These are phyloP conservation scores for Coelastrella sp. DNA, from an alignment of 139 green algal genomes.

Conservation along the genomic window DNA sequence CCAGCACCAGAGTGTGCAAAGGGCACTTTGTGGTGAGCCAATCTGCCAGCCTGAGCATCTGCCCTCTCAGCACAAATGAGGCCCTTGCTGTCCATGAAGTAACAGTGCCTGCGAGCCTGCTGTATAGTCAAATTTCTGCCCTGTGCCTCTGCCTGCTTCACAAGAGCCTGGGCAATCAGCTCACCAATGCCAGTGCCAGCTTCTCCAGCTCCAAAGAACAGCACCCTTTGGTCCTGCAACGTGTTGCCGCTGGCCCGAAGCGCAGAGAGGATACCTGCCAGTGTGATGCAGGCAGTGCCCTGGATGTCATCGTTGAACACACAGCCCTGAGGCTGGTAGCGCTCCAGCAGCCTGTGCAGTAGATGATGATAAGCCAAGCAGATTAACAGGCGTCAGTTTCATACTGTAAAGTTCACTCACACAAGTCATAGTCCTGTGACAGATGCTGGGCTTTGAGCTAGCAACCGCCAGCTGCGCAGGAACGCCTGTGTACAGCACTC, in stretches of 20 bases:
- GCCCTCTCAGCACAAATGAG: conserved; percentile 20
- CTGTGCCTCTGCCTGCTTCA: background rate
- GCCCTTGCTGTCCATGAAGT: conserved; percentile 65
- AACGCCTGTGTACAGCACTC: no score
- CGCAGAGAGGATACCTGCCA: conserved; percentile 81
- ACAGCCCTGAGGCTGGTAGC: conserved; percentile 55
- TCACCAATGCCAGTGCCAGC: conserved; percentile 47
- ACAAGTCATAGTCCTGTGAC: no score
- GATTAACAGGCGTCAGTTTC: no score
- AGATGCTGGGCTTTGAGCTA: no score
- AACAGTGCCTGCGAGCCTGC: conserved; percentile 40
- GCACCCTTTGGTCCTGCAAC: conserved; percentile 55
- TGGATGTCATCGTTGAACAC: conserved; percentile 89
- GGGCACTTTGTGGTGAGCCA: conserved; percentile 49
- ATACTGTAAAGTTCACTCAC: no score
- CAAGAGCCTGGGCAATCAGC: conserved; percentile 26
- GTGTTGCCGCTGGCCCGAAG: conserved; percentile 57
- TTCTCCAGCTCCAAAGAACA: conserved; percentile 77
- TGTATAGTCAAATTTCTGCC: background rate
- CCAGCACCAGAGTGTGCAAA: conserved; percentile 79
- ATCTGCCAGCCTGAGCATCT: background rate
- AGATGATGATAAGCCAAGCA: background rate
- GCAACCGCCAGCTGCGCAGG: no score
- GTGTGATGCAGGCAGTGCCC: conserved; percentile 83
- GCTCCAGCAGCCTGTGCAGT: conserved; percentile 72